These are phyloP conservation scores for Stromatinia cepivora DNA, from an alignment of 2,329 filamentous ascomycete species.

Conservation along the genomic window DNA sequence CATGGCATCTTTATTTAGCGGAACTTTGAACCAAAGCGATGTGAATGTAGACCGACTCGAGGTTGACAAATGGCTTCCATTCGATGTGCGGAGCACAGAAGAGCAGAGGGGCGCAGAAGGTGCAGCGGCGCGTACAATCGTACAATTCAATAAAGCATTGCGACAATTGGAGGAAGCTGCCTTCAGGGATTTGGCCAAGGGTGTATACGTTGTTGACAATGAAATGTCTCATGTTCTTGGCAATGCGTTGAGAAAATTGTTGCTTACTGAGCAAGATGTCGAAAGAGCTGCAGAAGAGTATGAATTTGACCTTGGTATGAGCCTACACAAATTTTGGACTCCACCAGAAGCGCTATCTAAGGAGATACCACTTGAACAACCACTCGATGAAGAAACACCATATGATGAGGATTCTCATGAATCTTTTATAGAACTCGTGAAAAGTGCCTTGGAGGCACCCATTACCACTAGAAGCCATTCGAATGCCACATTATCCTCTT, in stretches of 20 bases:
- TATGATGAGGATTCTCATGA: neutral
- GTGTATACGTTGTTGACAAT: conserved; percentile 3
- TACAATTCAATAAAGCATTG: conserved; percentile 7
- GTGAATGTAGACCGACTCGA: neutral
- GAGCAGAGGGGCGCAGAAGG: neutral
- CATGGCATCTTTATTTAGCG: conserved; percentile 20
- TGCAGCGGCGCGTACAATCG: neutral
- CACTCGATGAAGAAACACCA: neutral
- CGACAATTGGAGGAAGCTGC: neutral
- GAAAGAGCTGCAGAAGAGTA: neutral
- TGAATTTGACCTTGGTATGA: neutral
- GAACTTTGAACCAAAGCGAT: neutral
- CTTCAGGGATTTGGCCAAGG: neutral
- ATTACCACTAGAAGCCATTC: neutral
- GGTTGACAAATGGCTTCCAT: conserved; percentile 20
- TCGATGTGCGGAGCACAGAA: neutral
- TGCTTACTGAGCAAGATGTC: neutral
- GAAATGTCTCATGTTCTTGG: neutral
- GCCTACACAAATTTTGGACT: neutral
- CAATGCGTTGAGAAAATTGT: neutral
- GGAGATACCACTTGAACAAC: neutral
- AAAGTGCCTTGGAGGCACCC: neutral
- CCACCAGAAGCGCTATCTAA: neutral
- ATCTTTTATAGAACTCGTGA: neutral
- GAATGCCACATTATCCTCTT: neutral